Evolutionary conservation across 1,284 basidiomycete genomes (phyloP).

Genomic region (Ceratobasidium papillatum): DNA sequence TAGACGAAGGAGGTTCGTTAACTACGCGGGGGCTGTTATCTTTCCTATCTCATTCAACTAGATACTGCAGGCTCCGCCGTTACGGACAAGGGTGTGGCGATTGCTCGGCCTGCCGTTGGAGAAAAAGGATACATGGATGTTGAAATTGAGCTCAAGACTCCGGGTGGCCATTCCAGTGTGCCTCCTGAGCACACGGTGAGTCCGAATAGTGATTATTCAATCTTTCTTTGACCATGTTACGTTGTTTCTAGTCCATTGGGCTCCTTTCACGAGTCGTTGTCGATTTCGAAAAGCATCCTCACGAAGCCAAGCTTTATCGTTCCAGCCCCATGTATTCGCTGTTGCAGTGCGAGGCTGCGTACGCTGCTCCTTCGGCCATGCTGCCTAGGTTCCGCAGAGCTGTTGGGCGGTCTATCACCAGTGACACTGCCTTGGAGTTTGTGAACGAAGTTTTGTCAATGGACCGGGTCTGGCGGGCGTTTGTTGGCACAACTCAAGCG

Average conservation of each 20-base stretch:
- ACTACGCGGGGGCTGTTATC: neutral
- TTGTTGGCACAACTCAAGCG: slow-evolving; percentile 73
- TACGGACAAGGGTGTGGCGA: slow-evolving; percentile 53
- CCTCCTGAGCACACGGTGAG: slow-evolving; percentile 66
- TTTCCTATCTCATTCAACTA: slow-evolving; percentile 42
- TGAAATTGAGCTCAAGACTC: slow-evolving; percentile 61
- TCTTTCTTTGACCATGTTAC: neutral
- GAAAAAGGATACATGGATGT: slow-evolving; percentile 75
- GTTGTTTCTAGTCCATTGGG: slow-evolving; percentile 26
- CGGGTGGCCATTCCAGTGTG: slow-evolving; percentile 73
- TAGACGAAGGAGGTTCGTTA: slow-evolving; percentile 53
- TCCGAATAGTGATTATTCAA: neutral
- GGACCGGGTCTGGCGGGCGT: slow-evolving; percentile 50
- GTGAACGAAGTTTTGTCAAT: slow-evolving; percentile 57
- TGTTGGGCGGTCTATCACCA: slow-evolving; percentile 55
- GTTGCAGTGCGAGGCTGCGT: slow-evolving; percentile 33
- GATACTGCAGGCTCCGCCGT: slow-evolving; percentile 60
- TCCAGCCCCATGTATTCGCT: slow-evolving; percentile 30
- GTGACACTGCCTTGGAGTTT: slow-evolving; percentile 36
- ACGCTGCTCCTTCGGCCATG: slow-evolving; percentile 47
- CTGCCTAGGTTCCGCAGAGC: slow-evolving; percentile 58
- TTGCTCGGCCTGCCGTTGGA: slow-evolving; percentile 62
- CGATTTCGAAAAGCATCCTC: slow-evolving; percentile 34
- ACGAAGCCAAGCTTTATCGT: neutral
- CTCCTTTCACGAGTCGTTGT: slow-evolving; percentile 33